Evolutionary conservation across 2,329 filamentous ascomycete genomes (phyloP), one percentile per base, ranked within the genome.

Genomic region (Botrytis galanthina): DNA sequence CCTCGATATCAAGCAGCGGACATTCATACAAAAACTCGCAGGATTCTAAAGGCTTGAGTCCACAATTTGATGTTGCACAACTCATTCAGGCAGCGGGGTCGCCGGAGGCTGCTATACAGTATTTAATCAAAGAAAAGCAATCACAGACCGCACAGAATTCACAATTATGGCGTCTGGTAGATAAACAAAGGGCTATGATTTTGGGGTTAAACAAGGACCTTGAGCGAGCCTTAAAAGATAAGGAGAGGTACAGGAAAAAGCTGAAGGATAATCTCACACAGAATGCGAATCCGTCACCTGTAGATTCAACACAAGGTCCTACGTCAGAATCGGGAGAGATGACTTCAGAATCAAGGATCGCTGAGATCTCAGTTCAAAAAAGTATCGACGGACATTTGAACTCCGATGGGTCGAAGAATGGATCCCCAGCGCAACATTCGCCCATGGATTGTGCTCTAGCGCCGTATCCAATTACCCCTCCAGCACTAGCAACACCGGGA

Each of bases 111-210:
- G 92, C 97, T 8, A 93, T 99, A 74, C 89, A 94, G 78, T 93
- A 96, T 79, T 85, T 99, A 68, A 84, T 98, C 76, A 97, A 93
- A 81, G 96, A 99, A 81, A 98, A 98, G 82, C 90, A 95, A 76
- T 92, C 93, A 67, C 92, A 94, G 72, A 89, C 93, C 8, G 92
- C 93, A 77, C 96, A 98, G 80, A 98, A 98, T 81, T 87, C 91
- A 29, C 95, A 99, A 81, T 84, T 99, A 79, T 99, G 96, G 96
- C 91, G 94, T 69, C 84, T 99, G 64, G 94, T 99, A 68, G 95
- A 98, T 82, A 98, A 99, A 84, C 96, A 99, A 82, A 88, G 95
- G 75, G 90, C 94, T 26, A 95, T 99, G 90, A 94, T 99, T 72
- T 83, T 97, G 32, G 95, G 95, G 12, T 86, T 99, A 75, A 98